phyloP scores from a whole-genome alignment of 1,284 basidiomycete species.

The Blastosporella zonata region DNA sequence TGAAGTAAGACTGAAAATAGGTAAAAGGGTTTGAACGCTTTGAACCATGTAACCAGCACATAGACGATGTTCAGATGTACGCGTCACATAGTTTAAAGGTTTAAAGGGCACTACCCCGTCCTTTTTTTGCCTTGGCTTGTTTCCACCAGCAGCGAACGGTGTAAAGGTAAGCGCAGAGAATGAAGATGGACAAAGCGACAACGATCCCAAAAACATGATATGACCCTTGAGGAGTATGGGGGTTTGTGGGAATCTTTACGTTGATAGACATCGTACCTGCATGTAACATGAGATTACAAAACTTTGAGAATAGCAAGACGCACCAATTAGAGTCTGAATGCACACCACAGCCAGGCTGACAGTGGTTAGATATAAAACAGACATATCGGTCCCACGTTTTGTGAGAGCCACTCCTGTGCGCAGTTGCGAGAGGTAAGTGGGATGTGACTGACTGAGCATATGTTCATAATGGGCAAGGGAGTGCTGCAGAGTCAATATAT shows the following conservation, averaged over 20 bases:
- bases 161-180: constrained; percentile 37
- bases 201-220: constrained; percentile 49
- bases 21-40: no score
- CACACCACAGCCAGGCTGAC: constrained; percentile 72
- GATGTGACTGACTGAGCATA: constrained; percentile 85
- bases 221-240: constrained; percentile 22
- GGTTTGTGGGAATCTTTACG: constrained; percentile 41
- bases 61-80: no score
- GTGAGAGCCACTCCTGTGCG: constrained; percentile 59
- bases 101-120: constrained; percentile 26
- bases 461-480: constrained; percentile 88
- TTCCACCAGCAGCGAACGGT: constrained; percentile 60
- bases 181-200: constrained; percentile 38
- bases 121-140: constrained; percentile 43
- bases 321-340: constrained; percentile 65
- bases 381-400: constrained; percentile 64
- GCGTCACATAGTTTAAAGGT: no score
- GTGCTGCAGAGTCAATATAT: constrained; percentile 86
- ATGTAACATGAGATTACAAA: neutral
- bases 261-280: constrained; percentile 68
- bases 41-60: neutral
- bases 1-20: constrained; percentile 1
- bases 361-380: constrained; percentile 64
- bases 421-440: constrained; percentile 80
- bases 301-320: constrained; percentile 17